Base-by-base conservation (phyloP, 257 asterid genomes). In the Cordia subcordata region DNA sequence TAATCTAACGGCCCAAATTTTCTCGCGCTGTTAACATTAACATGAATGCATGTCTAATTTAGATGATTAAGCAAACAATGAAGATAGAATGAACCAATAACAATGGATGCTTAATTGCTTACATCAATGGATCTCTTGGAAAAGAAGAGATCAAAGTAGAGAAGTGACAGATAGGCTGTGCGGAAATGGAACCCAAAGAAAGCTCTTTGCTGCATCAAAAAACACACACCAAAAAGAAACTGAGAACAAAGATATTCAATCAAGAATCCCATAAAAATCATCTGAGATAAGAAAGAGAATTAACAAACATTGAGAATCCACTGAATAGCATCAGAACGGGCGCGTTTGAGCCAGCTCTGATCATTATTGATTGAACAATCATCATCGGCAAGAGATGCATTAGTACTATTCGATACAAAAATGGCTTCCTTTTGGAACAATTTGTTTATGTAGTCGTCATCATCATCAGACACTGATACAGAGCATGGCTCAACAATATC, bases 141-240 rank as follows among this genome's bases (percentile, higher is more conserved):
- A 22, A 79, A 55, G 67, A 75, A 80, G 54, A 77, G 63, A 59
- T 83, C 83, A 17, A 81, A 70, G 61, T 83, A 83, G 42, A 70
- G 50, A 68, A 83, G 18, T 12, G 91, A 73, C 5, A 81, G 70
- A 70, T 78, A 78, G 17, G 75, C 80, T 4, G 91, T 83, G 16
- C 73, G 69, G 60, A 60, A 61, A 13, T 74, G 77, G 61, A 75
- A 76, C 55, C 91, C 85, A 61, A 83, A 78, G 27, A 57, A 69
- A 14, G 56, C 77, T 67, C 68, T 68, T 9, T 71, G 73, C 90
- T 82, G 77, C 8, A 55, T 17, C 57, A 45, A 46, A 45, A 46
- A 54, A 64, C 53, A 35, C 4, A 54, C 2, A 8, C 23, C 49
- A n/a, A 47, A 46, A 49, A 38, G 49, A 16, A 42, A 42, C 47